A percentile compares a stretch with the other conserved stretches of the same genome.
These are phyloP conservation scores for Rhizopogon salebrosus DNA, from an alignment of 768 basidiomycete genomes.

Conservation along the genomic window DNA sequence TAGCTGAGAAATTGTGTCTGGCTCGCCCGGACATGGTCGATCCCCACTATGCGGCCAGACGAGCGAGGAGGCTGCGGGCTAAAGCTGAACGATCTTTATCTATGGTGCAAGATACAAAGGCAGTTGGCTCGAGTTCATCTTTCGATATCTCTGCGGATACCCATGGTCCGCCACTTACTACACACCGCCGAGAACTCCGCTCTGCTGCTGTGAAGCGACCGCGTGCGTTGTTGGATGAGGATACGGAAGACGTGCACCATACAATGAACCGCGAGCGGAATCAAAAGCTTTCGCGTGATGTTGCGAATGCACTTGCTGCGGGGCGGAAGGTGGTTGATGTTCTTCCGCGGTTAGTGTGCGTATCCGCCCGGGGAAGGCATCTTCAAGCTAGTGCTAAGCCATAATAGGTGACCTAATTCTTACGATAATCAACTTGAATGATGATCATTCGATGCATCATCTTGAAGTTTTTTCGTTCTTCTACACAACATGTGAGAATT, in stretches of 20 bases:
- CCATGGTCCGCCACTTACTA: not conserved
- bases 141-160: not conserved
- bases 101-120: not conserved
- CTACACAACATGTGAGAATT: too few relatives aligned
- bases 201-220: not conserved
- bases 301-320: constrained; percentile 15
- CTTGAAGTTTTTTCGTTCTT: too few relatives aligned
- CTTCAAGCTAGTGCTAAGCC: not conserved
- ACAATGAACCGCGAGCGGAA: constrained; percentile 25
- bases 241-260: not conserved
- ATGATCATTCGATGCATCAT: too few relatives aligned
- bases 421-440: too few relatives aligned
- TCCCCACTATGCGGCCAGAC: constrained; percentile 24
- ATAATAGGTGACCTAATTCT: too few relatives aligned
- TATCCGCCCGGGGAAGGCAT: not conserved
- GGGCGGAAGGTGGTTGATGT: constrained; percentile 17
- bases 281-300: constrained; percentile 14
- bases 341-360: constrained; percentile 22
- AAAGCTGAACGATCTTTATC: not conserved
- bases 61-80: constrained; percentile 17
- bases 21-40: constrained; percentile 41
- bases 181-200: not conserved
- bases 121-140: not conserved
- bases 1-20: constrained; percentile 35
- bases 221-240: not conserved